A percentile compares a stretch with the other conserved stretches of the same genome.
Evolutionary conservation across 2,329 filamentous ascomycete species (phyloP).

Genomic region (Colletotrichum somersetense): DNA sequence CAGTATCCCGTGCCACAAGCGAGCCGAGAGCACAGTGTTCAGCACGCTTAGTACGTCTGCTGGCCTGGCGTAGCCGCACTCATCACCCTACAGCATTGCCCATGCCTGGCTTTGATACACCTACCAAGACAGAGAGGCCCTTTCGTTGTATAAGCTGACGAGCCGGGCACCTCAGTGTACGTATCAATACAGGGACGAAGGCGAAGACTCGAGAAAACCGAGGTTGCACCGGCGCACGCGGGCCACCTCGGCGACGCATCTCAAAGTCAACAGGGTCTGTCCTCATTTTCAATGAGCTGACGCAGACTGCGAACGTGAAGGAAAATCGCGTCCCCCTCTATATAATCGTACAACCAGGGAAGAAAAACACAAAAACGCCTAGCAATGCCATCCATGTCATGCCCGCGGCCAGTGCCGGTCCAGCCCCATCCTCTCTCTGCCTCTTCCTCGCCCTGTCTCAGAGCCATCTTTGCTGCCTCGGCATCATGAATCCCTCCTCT

Average conservation of each 20-base stretch:
- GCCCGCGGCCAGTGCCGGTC: neutral
- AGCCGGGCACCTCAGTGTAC: too few relatives aligned
- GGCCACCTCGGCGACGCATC: neutral
- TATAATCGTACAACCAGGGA: conserved; percentile 38
- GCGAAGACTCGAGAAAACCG: too few relatives aligned
- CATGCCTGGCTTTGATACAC: too few relatives aligned
- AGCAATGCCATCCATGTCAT: conserved; percentile 47
- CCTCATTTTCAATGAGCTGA: neutral
- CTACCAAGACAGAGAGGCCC: too few relatives aligned
- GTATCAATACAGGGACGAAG: too few relatives aligned
- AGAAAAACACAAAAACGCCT: conserved; percentile 47
- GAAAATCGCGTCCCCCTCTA: neutral
- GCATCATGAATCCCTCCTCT: conserved; percentile 44
- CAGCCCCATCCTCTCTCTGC: neutral
- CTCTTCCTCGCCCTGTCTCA: neutral
- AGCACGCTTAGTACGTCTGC: too few relatives aligned
- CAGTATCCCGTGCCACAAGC: too few relatives aligned
- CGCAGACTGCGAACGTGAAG: neutral
- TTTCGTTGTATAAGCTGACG: too few relatives aligned
- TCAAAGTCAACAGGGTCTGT: neutral
- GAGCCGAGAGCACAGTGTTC: too few relatives aligned
- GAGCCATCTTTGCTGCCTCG: too few relatives aligned
- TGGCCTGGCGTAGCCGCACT: too few relatives aligned
- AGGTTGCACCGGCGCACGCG: neutral
- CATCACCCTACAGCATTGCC: too few relatives aligned